phyloP scores from a whole-genome alignment of 345 rosid genomes.

The Populus davidiana region DNA sequence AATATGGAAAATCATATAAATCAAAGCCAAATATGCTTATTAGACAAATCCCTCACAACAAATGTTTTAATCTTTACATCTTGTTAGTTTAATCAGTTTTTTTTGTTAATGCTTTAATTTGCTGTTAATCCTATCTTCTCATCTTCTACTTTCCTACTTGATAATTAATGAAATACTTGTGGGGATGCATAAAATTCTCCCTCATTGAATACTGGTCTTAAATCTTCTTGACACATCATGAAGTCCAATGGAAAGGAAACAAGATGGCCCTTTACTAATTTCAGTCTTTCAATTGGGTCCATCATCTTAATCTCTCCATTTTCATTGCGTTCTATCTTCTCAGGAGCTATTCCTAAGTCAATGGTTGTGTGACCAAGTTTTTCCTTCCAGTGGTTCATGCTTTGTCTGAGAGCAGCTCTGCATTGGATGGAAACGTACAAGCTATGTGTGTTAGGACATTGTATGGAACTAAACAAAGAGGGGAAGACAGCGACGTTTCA shows the following conservation, averaged over 20 bases:
- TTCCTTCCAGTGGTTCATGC: conserved; percentile 52
- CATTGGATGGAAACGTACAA: conserved; percentile 4
- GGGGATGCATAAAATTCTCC: conserved; percentile 80
- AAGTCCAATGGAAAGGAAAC: conserved; percentile 83
- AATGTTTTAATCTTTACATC: not conserved
- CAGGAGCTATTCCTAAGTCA: conserved; percentile 77
- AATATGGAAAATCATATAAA: not conserved
- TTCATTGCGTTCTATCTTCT: conserved; percentile 36
- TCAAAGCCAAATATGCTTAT: conserved; percentile 23
- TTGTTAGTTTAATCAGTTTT: not conserved
- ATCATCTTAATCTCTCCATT: conserved; percentile 21
- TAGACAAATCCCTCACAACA: not conserved
- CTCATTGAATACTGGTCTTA: conserved; percentile 74
- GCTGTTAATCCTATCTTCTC: too few species aligned
- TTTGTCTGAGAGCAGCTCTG: conserved; percentile 71
- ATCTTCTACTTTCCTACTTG: not conserved
- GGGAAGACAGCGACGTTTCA: not conserved
- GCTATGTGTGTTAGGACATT: not conserved
- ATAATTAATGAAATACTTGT: conserved; percentile 59
- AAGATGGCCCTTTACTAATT: conserved; percentile 58
- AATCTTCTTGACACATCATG: conserved; percentile 81
- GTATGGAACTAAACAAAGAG: not conserved
- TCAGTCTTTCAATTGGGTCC: conserved; percentile 53
- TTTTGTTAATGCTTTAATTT: not conserved
- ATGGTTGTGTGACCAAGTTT: conserved; percentile 69